Conservation (phyloP, 495 filamentous ascomycete species). For the Penicillium verhagenii region DNA sequence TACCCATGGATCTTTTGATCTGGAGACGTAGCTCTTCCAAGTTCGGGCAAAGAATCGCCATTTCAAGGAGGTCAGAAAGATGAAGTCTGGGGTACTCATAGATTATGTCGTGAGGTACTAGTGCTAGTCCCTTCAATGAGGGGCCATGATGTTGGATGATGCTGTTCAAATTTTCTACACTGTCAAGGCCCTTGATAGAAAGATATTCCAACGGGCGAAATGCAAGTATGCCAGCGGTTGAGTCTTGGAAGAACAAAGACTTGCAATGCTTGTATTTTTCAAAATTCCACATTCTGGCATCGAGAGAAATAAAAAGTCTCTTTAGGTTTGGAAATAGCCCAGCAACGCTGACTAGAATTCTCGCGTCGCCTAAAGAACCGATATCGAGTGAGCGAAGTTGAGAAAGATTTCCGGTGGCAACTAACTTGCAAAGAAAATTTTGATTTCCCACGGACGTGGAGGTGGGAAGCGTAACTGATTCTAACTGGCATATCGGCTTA, state of each 20-base stretch:
- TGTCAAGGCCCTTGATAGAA: background rate
- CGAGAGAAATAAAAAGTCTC: constrained; percentile 6
- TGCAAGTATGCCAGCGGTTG: constrained; percentile 6
- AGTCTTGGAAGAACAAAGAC: too few relatives aligned
- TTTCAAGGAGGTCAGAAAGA: background rate
- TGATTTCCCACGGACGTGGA: too few relatives aligned
- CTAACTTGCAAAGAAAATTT: background rate
- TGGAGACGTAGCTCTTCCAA: constrained; percentile 5
- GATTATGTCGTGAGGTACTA: background rate
- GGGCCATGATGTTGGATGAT: constrained; percentile 13
- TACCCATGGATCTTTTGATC: constrained; percentile 1
- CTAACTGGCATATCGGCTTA: background rate
- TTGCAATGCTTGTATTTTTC: background rate
- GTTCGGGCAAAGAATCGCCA: constrained; percentile 4
- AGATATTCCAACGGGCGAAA: constrained; percentile 11
- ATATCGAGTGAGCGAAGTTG: background rate
- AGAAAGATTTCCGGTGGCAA: background rate
- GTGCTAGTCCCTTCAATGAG: constrained; percentile 10
- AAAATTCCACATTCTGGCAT: background rate
- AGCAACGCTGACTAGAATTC: background rate
- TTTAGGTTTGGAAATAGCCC: constrained; percentile 8
- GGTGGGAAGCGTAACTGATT: background rate
- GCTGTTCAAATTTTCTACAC: background rate
- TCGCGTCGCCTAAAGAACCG: background rate
- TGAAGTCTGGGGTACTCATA: constrained; percentile 2